These are phyloP conservation scores for Eragrostis tef DNA, from an alignment of 202 grass and related monocot genomes.

Conservation along the genomic window DNA sequence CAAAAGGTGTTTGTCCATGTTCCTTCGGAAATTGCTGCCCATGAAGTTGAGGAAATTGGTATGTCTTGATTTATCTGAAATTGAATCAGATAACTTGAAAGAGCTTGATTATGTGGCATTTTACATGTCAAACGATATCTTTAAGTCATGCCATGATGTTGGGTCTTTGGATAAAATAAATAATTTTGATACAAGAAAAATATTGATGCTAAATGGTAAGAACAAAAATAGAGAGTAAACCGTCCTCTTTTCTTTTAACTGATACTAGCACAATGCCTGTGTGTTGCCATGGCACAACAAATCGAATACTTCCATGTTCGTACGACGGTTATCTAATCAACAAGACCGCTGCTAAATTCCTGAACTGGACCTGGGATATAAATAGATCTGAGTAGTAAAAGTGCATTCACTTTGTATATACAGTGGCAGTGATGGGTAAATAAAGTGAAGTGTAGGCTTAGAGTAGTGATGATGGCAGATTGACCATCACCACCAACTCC, in stretches of 20 bases:
- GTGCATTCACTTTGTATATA: too few relatives aligned
- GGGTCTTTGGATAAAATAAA: conserved; percentile 9
- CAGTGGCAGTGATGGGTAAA: too few relatives aligned
- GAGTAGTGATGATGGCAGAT: too few relatives aligned
- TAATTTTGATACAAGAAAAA: conserved; percentile 2
- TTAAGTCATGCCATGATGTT: background rate
- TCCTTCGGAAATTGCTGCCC: conserved; percentile 93
- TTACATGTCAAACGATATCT: background rate
- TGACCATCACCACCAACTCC: too few relatives aligned
- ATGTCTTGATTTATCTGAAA: conserved; percentile 29
- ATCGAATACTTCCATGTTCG: too few relatives aligned
- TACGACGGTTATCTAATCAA: too few relatives aligned
- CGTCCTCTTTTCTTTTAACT: background rate
- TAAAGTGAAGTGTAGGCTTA: too few relatives aligned
- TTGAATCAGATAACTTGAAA: conserved; percentile 29
- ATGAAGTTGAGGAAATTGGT: conserved; percentile 99
- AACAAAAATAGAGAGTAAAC: background rate
- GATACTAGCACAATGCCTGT: background rate
- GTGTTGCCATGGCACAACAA: background rate
- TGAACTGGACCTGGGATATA: too few relatives aligned
- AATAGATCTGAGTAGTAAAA: too few relatives aligned
- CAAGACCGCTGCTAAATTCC: too few relatives aligned
- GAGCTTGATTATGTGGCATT: conserved; percentile 7
- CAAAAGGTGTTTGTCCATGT: conserved; percentile 99
- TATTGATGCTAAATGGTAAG: background rate